A percentile compares a stretch with the other conserved stretches of the same genome.
These are phyloP conservation scores for Neurospora tetrasperma DNA, from an alignment of 495 filamentous ascomycete genomes.

Conservation along the genomic window DNA sequence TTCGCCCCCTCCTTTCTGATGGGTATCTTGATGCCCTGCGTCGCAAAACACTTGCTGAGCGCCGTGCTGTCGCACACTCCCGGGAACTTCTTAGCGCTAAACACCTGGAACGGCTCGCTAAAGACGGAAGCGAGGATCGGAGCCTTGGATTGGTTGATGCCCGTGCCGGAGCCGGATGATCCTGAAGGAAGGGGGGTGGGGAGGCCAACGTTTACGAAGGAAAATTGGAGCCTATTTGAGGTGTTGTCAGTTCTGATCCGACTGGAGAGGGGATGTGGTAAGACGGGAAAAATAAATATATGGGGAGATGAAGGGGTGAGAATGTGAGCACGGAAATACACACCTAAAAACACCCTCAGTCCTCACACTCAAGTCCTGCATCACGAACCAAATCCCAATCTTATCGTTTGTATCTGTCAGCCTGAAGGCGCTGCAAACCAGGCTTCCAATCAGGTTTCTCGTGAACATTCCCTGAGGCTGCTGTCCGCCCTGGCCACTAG, in stretches of 20 bases:
- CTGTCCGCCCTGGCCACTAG: conserved; percentile 6
- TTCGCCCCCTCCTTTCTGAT: conserved; percentile 78
- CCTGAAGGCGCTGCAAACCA: conserved; percentile 82
- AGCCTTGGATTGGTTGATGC: conserved; percentile 66
- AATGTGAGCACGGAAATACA: conserved; percentile 9
- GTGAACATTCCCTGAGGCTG: conserved; percentile 84
- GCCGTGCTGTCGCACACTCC: conserved; percentile 90
- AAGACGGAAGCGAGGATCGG: conserved; percentile 83
- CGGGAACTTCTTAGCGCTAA: conserved; percentile 94
- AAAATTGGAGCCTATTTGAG: conserved; percentile 35
- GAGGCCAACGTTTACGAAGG: conserved; percentile 73
- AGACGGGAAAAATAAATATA: not conserved
- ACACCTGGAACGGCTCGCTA: conserved; percentile 86
- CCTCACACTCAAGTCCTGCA: conserved; percentile 89
- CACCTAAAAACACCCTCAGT: conserved; percentile 90
- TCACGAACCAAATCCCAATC: conserved; percentile 92
- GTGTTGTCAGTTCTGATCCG: too few species aligned
- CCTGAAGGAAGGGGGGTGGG: conserved; percentile 13
- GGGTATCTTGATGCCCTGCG: conserved; percentile 94
- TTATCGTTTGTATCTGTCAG: conserved; percentile 73
- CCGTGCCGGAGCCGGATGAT: conserved; percentile 13
- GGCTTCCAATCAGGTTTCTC: conserved; percentile 86
- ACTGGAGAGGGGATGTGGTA: not conserved
- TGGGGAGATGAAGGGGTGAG: not conserved
- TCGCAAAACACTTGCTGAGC: conserved; percentile 89